phyloP scores from a whole-genome alignment of 73 alveolate species.

The Stentor roeselii region DNA sequence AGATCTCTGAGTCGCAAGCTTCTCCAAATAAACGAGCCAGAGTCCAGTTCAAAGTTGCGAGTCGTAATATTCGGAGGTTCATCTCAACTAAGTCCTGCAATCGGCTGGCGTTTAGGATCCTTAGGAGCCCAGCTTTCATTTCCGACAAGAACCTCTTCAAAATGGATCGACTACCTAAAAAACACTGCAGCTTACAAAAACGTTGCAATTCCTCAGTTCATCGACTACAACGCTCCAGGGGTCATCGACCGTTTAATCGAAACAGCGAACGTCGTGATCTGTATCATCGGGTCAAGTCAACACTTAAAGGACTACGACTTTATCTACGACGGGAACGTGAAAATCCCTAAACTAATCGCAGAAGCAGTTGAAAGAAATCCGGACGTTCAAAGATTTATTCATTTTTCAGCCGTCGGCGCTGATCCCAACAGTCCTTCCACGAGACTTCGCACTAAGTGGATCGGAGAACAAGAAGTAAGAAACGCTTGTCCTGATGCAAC shows the following conservation, averaged over 20 bases:
- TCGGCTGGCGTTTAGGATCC: background rate
- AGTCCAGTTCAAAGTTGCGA: background rate
- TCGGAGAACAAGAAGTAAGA: conserved; percentile 58
- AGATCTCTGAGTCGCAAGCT: too few species aligned
- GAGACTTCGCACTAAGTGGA: conserved; percentile 44
- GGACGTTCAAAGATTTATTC: conserved; percentile 48
- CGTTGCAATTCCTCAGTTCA: conserved; percentile 10
- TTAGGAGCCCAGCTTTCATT: conserved; percentile 15
- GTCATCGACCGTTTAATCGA: conserved; percentile 44
- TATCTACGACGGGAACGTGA: conserved; percentile 44
- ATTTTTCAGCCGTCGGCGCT: conserved; percentile 59
- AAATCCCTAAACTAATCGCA: conserved; percentile 51
- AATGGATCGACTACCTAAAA: conserved; percentile 22
- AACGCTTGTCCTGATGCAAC: conserved; percentile 57
- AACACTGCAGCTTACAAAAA: background rate
- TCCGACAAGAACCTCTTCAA: conserved; percentile 29
- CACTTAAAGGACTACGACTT: conserved; percentile 34
- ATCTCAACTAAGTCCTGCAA: background rate
- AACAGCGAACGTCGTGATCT: conserved; percentile 54
- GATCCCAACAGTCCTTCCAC: conserved; percentile 33
- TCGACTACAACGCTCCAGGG: conserved; percentile 45
- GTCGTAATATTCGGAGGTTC: conserved; percentile 21
- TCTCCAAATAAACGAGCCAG: conserved; percentile 5
- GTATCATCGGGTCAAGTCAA: conserved; percentile 44
- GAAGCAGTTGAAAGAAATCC: conserved; percentile 56